Percentiles rank a stretch among this genome's conserved stretches.
Conservation (phyloP, 768 basidiomycete species). For the Boletus patriciae region DNA sequence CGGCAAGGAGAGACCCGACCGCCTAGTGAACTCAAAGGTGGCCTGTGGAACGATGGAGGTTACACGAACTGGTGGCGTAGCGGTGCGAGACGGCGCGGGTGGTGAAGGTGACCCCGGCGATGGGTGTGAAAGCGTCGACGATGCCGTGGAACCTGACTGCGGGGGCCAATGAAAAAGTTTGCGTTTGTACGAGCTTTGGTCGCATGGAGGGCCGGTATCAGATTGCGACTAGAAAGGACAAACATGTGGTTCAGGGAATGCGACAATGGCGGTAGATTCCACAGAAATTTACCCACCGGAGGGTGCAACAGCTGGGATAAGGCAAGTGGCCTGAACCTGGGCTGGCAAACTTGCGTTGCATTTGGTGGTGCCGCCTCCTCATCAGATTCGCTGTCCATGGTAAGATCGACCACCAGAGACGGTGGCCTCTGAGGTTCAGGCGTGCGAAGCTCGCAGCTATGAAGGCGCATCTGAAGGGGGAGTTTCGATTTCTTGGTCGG, state of each 20-base stretch:
- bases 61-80: not conserved
- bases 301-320: not conserved
- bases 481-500: conserved; percentile 16
- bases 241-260: not conserved
- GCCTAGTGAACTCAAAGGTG: conserved; percentile 2
- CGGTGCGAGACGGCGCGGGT: not conserved
- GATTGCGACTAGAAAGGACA: conserved; percentile 10
- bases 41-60: not conserved
- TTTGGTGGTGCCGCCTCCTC: not conserved
- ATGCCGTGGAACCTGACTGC: not conserved
- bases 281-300: conserved; percentile 15
- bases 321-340: not conserved
- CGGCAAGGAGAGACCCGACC: conserved; percentile 2
- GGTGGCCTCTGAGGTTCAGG: not conserved
- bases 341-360: not conserved
- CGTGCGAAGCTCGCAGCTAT: conserved; percentile 7
- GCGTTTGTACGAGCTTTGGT: not conserved
- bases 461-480: conserved; percentile 20
- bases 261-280: not conserved
- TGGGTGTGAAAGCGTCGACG: not conserved
- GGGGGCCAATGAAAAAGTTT: conserved; percentile 1
- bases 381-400: conserved; percentile 10
- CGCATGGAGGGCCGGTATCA: not conserved
- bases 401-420: conserved; percentile 24
- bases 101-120: not conserved